Evolutionary conservation across 2,329 filamentous ascomycete species (phyloP).

Genomic region (Ustilaginoidea virens): DNA sequence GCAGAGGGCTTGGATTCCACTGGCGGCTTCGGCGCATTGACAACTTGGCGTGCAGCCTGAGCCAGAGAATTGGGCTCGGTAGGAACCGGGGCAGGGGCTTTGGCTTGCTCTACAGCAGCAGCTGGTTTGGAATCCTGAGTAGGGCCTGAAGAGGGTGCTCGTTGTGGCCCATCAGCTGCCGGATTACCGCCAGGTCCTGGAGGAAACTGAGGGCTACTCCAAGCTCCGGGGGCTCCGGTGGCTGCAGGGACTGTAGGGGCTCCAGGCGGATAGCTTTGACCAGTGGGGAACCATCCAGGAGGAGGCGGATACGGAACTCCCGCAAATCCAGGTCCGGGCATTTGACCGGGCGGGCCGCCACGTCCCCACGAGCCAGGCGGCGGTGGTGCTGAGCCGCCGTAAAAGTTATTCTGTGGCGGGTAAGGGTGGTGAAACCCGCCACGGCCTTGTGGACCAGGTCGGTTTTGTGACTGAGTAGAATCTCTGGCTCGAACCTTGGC

Average conservation of each 20-base stretch:
- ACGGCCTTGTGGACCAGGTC: slow-evolving; percentile 15
- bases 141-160: slow-evolving; percentile 31
- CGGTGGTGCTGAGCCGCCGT: slow-evolving; percentile 33
- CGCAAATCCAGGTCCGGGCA: slow-evolving; percentile 42
- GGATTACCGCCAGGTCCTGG: slow-evolving; percentile 40
- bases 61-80: slow-evolving; percentile 37
- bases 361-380: slow-evolving; percentile 40
- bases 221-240: slow-evolving; percentile 36
- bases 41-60: slow-evolving; percentile 29
- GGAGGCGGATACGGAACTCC: slow-evolving; percentile 67
- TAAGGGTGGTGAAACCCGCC: slow-evolving; percentile 28
- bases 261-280: slow-evolving; percentile 59
- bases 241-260: slow-evolving; percentile 40
- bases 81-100: slow-evolving; percentile 28
- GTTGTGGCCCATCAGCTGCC: slow-evolving; percentile 40
- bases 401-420: slow-evolving; percentile 27
- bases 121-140: slow-evolving; percentile 28
- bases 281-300: slow-evolving; percentile 64
- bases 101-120: slow-evolving; percentile 32
- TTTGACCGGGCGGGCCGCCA: slow-evolving; percentile 38
- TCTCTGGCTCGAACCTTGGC: slow-evolving; percentile 25
- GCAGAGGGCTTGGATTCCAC: slow-evolving; percentile 52
- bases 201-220: slow-evolving; percentile 45
- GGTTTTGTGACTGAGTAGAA: slow-evolving; percentile 16
- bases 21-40: slow-evolving; percentile 44